Base-by-base conservation (phyloP, 192 early-diverging fungal species). In the Coemansia sp. region DNA sequence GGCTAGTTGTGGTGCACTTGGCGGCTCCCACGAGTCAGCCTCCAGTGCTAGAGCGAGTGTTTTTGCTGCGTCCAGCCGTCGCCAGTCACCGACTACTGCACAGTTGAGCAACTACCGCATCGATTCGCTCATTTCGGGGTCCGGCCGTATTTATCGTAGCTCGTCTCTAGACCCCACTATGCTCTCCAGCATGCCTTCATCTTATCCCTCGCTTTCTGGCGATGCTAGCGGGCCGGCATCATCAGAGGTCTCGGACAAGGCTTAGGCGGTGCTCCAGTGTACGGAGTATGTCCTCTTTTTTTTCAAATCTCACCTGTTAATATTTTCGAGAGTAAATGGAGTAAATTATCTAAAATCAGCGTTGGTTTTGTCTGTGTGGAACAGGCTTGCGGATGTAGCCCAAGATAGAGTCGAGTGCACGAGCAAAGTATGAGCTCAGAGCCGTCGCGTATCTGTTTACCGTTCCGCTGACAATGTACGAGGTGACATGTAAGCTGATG, bases 121-220 rank as follows among this genome's bases (percentile, higher is more conserved):
- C 29, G 61, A 72, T 27, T 27, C 65, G 27, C 58, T 57, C 21
- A 59, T 45, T 57, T 42, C 15, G 31, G 51, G 42, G 3, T 61
- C 19, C 5, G 34, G 55, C 23, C 51, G 70, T 5, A 12, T 36
- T 19, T 60, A 74, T 50, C 75, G 80, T 64, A 82, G 80, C 53
- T 44, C 72, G 27, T 82, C 80, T 0, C 69, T 82, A 32, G 80
- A 82, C 31, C 80, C 80, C 1, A 69, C 80, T 1, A 62, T 82
- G 31, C 75, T 82, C 12, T 61, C 75, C 1, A 70, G 59, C 46
- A 48, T 82, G 72, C 75, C 80, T 4, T 73, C 80, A 1, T 60
- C 80, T 14, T 82, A 77, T 42, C 68, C 75, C 21, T 72, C 80
- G 12, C 62, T 71, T 29, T 45, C 75, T 23, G 58, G 41, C 15